Evolutionary conservation across 169 alveolate species (phyloP), one percentile per base, ranked within the genome.

Genomic region (Sarcocystis neurona): DNA sequence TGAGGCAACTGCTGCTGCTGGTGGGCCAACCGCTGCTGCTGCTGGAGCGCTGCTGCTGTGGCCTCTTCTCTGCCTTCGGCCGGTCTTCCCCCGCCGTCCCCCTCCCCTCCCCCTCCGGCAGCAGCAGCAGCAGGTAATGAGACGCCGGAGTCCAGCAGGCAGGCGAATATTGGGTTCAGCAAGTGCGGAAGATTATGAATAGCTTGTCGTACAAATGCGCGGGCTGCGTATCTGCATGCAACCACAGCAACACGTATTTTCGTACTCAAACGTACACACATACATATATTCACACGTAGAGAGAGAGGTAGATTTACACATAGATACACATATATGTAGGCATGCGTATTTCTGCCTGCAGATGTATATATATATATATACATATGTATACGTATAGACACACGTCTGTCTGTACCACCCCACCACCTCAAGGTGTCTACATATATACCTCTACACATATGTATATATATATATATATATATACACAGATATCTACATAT

Each of bases 201-300:
- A 2, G 70, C 89, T 34, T 56, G 80, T 0, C 89, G 79, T 46
- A 84, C 80, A 44, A 84, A 84, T 3, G 70, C 89, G 70, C 89
- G 79, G 2, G 89, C 89, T 2, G 89, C 89, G 68, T 84, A 60
- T 70, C 88, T 80, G 88, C 41, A 68, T 32, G 46, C 46, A n/a
- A 27, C 70, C 70, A 58, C 70, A 58, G 30, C 18, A 2, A 10
- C 39, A 2, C n/a, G 23, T 2, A 32, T 23, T 23, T 1, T 2
- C 70, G 70, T 10, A 50, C 27, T 10, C 27, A 58, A 32, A 58
- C n/a, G n/a, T n/a, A n/a, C n/a, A n/a, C n/a, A n/a, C n/a, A n/a
- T n/a, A n/a, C n/a, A n/a, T n/a, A n/a, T n/a, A n/a, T n/a, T n/a
- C n/a, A n/a, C n/a, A n/a, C n/a, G n/a, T n/a, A n/a, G 18, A 50